phyloP scores from a whole-genome alignment of 768 basidiomycete species.

The Naematelia encephala region DNA sequence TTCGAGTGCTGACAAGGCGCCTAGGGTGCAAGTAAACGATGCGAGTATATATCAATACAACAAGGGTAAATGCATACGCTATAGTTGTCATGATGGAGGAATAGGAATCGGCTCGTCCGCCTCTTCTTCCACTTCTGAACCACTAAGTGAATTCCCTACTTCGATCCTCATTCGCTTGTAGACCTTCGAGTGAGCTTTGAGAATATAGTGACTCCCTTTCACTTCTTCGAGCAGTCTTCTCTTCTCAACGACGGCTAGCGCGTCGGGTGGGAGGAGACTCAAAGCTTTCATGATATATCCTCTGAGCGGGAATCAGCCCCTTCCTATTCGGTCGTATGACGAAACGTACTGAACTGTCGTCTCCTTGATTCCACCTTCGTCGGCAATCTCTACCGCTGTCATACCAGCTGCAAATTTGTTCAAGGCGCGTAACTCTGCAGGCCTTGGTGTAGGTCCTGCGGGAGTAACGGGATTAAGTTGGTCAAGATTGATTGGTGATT shows the following conservation, averaged over 20 bases:
- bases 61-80: neutral
- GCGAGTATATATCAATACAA: neutral
- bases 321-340: neutral
- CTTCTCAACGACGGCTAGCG: conserved; percentile 9
- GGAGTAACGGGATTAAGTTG: too few relatives aligned
- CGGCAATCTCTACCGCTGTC: conserved; percentile 11
- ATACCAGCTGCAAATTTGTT: conserved; percentile 1
- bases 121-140: conserved; percentile 5
- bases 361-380: conserved; percentile 11
- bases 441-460: neutral
- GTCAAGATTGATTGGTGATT: too few relatives aligned
- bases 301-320: conserved; percentile 1
- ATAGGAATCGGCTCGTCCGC: neutral
- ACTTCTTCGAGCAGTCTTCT: conserved; percentile 5
- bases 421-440: conserved; percentile 4
- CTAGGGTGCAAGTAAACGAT: conserved; percentile 18
- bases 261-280: conserved; percentile 2
- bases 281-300: conserved; percentile 21
- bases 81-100: too few relatives aligned
- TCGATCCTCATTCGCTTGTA: conserved; percentile 2
- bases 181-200: neutral
- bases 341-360: conserved; percentile 28
- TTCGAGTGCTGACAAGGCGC: neutral
- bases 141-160: conserved; percentile 1
- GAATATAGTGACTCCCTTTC: neutral